Conservation (phyloP, 2,329 filamentous ascomycete genomes). For the Didymella pomorum region DNA sequence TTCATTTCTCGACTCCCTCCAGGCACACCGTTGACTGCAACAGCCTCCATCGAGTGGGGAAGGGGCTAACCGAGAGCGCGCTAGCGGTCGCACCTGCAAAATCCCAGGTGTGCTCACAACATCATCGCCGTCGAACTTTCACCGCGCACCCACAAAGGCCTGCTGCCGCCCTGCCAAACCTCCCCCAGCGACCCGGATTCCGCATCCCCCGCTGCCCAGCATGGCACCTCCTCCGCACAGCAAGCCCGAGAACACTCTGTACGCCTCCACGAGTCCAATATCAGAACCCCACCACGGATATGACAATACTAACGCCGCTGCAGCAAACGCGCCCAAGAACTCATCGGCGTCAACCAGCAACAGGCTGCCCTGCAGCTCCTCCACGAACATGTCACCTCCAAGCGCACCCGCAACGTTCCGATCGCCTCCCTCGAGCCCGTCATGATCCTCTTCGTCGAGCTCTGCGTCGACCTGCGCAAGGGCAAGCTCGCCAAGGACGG, state of each 20-base stretch:
- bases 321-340: constrained; percentile 85
- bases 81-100: constrained; percentile 4
- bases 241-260: constrained; percentile 97
- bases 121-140: constrained; percentile 32
- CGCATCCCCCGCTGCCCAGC: constrained; percentile 51
- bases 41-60: constrained; percentile 2
- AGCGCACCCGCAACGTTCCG: constrained; percentile 95
- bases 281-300: constrained; percentile 8
- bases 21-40: not conserved
- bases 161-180: constrained; percentile 15
- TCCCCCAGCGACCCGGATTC: constrained; percentile 39
- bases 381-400: constrained; percentile 99
- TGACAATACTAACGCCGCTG: constrained; percentile 29
- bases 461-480: constrained; percentile 96
- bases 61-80: constrained; percentile 8
- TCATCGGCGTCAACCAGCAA: constrained; percentile 95
- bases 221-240: constrained; percentile 97
- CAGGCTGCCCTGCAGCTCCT: constrained; percentile 91
- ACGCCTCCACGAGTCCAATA: constrained; percentile 14
- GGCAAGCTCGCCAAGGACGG: constrained; percentile 99
- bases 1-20: not conserved
- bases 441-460: constrained; percentile 96
- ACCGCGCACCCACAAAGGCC: constrained; percentile 24
- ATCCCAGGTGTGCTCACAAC: constrained; percentile 13
- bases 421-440: constrained; percentile 97